A percentile compares a stretch with the other conserved stretches of the same genome.
phyloP scores from a whole-genome alignment of 768 basidiomycete genomes.

The Gloeostereum incarnatum region DNA sequence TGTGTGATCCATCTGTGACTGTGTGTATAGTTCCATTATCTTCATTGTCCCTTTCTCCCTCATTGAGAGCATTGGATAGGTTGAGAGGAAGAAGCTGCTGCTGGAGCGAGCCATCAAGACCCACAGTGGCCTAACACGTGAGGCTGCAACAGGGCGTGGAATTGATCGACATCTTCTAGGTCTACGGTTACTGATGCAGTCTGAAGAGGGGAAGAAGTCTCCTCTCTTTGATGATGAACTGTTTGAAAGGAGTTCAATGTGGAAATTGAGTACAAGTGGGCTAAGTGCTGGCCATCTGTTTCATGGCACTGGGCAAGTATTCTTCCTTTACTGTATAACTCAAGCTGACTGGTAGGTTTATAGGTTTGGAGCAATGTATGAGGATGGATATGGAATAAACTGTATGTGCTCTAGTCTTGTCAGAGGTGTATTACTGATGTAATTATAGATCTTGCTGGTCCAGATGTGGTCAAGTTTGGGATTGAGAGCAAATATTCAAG shows the following conservation, averaged over 20 bases:
- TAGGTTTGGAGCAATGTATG: constrained; percentile 72
- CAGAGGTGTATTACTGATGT: background rate
- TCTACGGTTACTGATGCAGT: constrained; percentile 53
- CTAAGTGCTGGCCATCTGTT: constrained; percentile 81
- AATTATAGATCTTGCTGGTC: constrained; percentile 66
- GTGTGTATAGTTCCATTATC: constrained; percentile 24
- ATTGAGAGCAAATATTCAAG: constrained; percentile 83
- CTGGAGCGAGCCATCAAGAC: constrained; percentile 61
- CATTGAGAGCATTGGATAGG: constrained; percentile 15
- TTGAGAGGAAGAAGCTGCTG: constrained; percentile 28
- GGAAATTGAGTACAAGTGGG: constrained; percentile 88
- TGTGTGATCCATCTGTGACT: constrained; percentile 45
- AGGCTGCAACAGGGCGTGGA: constrained; percentile 74
- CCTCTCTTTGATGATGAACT: constrained; percentile 70
- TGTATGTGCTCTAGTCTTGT: constrained; percentile 39
- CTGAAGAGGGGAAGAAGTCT: constrained; percentile 43
- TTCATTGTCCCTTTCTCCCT: background rate
- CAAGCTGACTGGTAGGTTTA: constrained; percentile 3
- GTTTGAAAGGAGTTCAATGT: constrained; percentile 65
- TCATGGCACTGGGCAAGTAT: constrained; percentile 71
- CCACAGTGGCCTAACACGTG: constrained; percentile 65
- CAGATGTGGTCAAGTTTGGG: constrained; percentile 79
- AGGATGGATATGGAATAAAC: constrained; percentile 90
- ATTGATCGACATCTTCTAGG: constrained; percentile 92
- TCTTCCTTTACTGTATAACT: constrained; percentile 1